Evolutionary conservation across 345 rosid genomes (phyloP), one percentile per base, ranked within the genome.

Genomic region (Atalantia buxifolia): DNA sequence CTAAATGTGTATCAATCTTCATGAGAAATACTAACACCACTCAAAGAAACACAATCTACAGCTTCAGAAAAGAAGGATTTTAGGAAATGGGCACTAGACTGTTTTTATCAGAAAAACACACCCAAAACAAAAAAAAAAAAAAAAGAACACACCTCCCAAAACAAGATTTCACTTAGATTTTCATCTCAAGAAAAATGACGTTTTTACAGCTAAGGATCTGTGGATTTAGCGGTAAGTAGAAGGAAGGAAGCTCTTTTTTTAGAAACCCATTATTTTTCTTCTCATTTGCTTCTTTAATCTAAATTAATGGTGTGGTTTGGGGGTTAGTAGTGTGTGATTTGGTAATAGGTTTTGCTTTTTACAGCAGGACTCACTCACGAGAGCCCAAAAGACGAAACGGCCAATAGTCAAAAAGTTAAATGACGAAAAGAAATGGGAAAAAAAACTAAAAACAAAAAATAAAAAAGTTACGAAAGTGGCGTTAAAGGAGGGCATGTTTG

Each of bases 141-240:
- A 30, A 60, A 69, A 33, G 5, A 33, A 0, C 7, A 7, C 79
- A 31, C 72, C 38, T 76, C 24, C 22, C 2, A 62, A 45, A 76
- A 75, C 57, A 35, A 55, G 72, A 55, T 8, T 72, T 6, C 48
- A 14, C 68, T 63, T 62, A 18, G n/a, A 25, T 13, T 45, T 45
- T 45, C 13, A 45, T 45, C 50, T 45, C 50, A 13, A 45, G 50
- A 75, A 74, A 74, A 67, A 72, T 30, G 76, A 71, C 42, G 69
- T 42, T 36, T 74, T 76, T 27, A 45, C 76, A 40, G 76, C 28
- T 38, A 78, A 79, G 81, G 83, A 80, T 80, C 74, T 80, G 72
- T 7, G 19, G 45, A 78, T 70, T 78, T 68, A 76, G 56, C 81
- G 63, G 38, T 7, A 74, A 72, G 75, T 35, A 55, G 55, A 80